phyloP scores from a whole-genome alignment of 1,284 basidiomycete genomes.

The Leccinum pachyderme region DNA sequence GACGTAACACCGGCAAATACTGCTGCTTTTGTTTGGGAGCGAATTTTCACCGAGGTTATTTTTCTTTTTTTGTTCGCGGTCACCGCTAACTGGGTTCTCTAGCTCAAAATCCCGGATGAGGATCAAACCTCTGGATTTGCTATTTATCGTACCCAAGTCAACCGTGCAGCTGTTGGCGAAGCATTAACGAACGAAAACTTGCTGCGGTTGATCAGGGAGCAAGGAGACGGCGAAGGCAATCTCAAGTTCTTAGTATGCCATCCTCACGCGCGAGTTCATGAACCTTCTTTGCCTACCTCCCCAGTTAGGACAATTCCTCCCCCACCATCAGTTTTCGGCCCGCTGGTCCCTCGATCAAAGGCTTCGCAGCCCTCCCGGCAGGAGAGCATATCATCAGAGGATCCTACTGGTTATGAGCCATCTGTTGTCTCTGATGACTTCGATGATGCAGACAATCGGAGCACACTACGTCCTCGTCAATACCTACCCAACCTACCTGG shows the following conservation, averaged over 20 bases:
- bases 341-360: constrained; percentile 47
- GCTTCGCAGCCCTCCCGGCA: constrained; percentile 56
- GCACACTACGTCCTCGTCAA: constrained; percentile 42
- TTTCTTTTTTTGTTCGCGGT: constrained; percentile 2
- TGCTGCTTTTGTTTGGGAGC: constrained; percentile 76
- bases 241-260: constrained; percentile 81
- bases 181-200: constrained; percentile 69
- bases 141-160: constrained; percentile 86
- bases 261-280: constrained; percentile 59
- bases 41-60: constrained; percentile 80
- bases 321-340: constrained; percentile 42
- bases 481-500: constrained; percentile 33
- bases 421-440: constrained; percentile 57
- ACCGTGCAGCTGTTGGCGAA: constrained; percentile 68
- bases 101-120: constrained; percentile 85
- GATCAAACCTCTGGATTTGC: constrained; percentile 67
- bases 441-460: constrained; percentile 52
- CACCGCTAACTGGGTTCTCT: constrained; percentile 11
- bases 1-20: constrained; percentile 72
- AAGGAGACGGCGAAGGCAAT: constrained; percentile 71
- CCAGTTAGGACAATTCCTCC: constrained; percentile 53
- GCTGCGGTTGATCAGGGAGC: constrained; percentile 66
- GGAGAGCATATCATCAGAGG: constrained; percentile 70
- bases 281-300: constrained; percentile 41
- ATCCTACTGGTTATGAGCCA: constrained; percentile 65